Evolutionary conservation across 139 green algal genomes (phyloP), one percentile per base, ranked within the genome.

Genomic region (Microglena sp.): DNA sequence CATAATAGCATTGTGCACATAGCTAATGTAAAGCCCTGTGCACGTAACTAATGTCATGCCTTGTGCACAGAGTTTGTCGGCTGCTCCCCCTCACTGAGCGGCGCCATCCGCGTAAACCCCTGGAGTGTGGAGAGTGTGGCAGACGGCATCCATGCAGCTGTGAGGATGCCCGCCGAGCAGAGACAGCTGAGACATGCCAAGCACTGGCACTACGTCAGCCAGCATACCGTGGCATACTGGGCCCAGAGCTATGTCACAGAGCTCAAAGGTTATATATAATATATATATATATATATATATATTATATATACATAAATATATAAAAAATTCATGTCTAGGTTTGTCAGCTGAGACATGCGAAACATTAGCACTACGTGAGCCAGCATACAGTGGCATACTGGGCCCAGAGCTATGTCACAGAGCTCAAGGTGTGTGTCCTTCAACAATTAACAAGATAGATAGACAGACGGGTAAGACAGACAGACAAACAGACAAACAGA

Each of bases 281-380:
- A n/a, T n/a, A n/a, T n/a, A n/a, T n/a, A n/a, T 96, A 84, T 72
- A 73, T 90, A n/a, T n/a, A n/a, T n/a, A n/a, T n/a, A n/a, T n/a
- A n/a, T n/a, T n/a, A n/a, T n/a, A n/a, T n/a, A n/a, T n/a, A n/a
- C n/a, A n/a, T n/a, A n/a, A n/a, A n/a, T n/a, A n/a, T n/a, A n/a
- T n/a, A n/a, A n/a, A n/a, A n/a, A n/a, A n/a, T n/a, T n/a, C n/a
- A n/a, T n/a, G n/a, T n/a, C n/a, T n/a, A n/a, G n/a, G n/a, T n/a
- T n/a, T n/a, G n/a, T n/a, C n/a, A n/a, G 40, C 76, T 93, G 63
- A 74, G 94, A 30, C 94, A 99, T 73, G 86, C 95, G 45, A 96
- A 97, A 81, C 94, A 99, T 86, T 99, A 89, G 87, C 80, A 82
- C 43, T 99, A 98, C 70, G 87, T 99, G 4, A 82, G 63, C 46